These are phyloP conservation scores for Fomitopsis betulina DNA, from an alignment of 1,284 basidiomycete species.

Conservation along the genomic window DNA sequence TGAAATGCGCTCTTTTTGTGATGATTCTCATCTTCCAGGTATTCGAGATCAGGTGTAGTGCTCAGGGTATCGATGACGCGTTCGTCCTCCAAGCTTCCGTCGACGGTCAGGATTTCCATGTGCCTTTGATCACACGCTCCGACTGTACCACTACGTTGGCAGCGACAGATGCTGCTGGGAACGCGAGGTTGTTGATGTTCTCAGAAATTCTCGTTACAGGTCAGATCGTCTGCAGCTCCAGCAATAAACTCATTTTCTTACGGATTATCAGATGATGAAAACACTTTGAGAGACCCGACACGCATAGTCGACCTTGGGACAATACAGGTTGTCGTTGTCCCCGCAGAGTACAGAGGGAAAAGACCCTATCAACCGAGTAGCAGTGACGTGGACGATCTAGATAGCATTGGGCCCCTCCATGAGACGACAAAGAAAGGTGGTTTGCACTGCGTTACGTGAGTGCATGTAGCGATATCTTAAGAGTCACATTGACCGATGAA, in stretches of 20 bases:
- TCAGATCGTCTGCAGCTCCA: neutral
- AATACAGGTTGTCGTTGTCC: neutral
- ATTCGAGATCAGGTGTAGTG: neutral
- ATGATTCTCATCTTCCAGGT: neutral
- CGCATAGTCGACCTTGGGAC: neutral
- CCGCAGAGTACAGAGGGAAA: neutral
- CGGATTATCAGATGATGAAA: neutral
- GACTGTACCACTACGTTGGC: neutral
- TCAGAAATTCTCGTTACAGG: neutral
- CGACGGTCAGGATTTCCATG: neutral
- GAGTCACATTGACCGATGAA: no score
- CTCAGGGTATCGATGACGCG: neutral
- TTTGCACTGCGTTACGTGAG: constrained; percentile 14
- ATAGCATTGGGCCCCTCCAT: constrained; percentile 12
- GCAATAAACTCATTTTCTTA: no score
- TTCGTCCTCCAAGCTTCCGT: neutral
- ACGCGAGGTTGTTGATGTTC: neutral
- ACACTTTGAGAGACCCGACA: neutral
- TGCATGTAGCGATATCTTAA: neutral
- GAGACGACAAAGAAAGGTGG: constrained; percentile 21
- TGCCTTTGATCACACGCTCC: neutral
- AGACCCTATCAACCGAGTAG: neutral
- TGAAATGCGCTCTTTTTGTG: neutral
- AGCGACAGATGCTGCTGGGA: neutral
- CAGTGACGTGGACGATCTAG: neutral